Percentiles rank a stretch among this genome's conserved stretches.
Evolutionary conservation across 345 rosid species (phyloP).

Genomic region (Eucalyptus albens): DNA sequence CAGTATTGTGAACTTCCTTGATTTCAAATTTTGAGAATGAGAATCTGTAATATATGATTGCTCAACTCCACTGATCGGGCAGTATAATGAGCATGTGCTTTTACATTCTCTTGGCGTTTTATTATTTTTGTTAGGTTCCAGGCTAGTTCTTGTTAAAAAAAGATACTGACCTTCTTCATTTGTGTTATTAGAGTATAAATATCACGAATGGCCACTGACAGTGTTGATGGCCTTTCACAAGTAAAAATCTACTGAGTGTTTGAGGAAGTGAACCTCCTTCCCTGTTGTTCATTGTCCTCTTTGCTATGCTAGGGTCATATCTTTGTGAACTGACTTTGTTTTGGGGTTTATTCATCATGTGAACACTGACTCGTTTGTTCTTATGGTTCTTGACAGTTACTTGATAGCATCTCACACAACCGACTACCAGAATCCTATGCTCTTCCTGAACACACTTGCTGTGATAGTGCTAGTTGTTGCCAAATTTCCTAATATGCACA

Average conservation of each 20-base stretch:
- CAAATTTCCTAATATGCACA: conserved; percentile 99
- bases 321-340: background rate
- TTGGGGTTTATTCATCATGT: background rate
- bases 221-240: background rate
- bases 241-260: background rate
- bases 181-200: background rate
- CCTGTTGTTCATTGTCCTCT: background rate
- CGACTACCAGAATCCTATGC: conserved; percentile 88
- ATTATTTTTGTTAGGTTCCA: background rate
- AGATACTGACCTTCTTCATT: background rate
- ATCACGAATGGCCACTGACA: background rate
- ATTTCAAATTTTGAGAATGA: background rate
- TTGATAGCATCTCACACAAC: conserved; percentile 98
- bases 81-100: background rate
- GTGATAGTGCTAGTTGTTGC: conserved; percentile 83
- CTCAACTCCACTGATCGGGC: background rate
- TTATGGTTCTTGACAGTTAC: conserved; percentile 31
- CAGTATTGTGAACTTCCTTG: background rate
- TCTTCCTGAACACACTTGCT: conserved; percentile 81
- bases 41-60: background rate
- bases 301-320: background rate
- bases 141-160: background rate
- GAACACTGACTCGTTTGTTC: background rate
- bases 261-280: background rate
- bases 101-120: background rate